Conservation (phyloP, 2,329 filamentous ascomycete genomes). For the Penicillium sp. region DNA sequence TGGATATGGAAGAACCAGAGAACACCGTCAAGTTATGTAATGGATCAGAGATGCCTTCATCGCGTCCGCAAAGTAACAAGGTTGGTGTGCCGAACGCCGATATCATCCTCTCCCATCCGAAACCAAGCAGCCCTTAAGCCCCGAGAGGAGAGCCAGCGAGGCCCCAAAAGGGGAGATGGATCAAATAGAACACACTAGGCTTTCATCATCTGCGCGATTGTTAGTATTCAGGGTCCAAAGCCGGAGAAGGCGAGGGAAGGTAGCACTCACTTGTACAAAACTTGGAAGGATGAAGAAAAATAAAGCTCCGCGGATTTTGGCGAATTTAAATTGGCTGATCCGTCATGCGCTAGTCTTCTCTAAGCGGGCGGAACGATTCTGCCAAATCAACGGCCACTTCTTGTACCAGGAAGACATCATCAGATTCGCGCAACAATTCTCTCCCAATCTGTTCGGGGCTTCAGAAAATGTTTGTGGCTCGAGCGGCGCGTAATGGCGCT, state of each 20-base stretch:
- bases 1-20: background rate
- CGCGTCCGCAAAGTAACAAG: conserved; percentile 98
- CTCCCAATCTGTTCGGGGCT: background rate
- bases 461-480: conserved; percentile 29
- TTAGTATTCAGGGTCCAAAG: conserved; percentile 8
- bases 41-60: conserved; percentile 93
- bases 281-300: conserved; percentile 92
- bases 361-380: conserved; percentile 27
- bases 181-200: conserved; percentile 96
- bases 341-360: conserved; percentile 28
- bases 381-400: conserved; percentile 4
- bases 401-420: background rate
- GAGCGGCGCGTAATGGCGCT: conserved; percentile 30
- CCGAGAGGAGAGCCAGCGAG: conserved; percentile 77
- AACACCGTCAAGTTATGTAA: conserved; percentile 58
- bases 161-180: conserved; percentile 65
- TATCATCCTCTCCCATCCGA: conserved; percentile 79
- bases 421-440: background rate
- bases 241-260: conserved; percentile 29
- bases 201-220: conserved; percentile 89
- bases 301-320: conserved; percentile 40
- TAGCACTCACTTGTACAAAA: conserved; percentile 88
- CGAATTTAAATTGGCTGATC: conserved; percentile 20
- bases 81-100: conserved; percentile 97
- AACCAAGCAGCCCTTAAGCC: conserved; percentile 82